Percentiles rank a stretch among this genome's conserved stretches.
Conservation (phyloP, 176 grass and related monocot genomes). For the Oryza meridionalis region DNA sequence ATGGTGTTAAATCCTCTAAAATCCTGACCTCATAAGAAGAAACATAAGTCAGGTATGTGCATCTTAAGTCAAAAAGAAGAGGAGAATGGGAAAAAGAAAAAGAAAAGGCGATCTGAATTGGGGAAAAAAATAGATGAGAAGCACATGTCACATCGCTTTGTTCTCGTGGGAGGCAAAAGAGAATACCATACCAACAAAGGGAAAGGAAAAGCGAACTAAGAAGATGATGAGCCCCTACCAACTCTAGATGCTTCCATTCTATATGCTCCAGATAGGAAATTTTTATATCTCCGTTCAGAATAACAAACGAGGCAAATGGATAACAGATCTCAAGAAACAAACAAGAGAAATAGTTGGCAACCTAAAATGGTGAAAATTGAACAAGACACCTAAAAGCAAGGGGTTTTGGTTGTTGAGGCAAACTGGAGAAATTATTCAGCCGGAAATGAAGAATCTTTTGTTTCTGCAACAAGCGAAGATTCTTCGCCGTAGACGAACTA, state of each 20-base stretch:
- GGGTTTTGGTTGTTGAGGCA: not conserved
- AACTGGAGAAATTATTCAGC: not conserved
- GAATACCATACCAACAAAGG: not conserved
- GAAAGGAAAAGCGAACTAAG: not conserved
- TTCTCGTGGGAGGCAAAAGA: constrained; percentile 5
- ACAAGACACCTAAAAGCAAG: not conserved
- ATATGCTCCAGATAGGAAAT: not conserved
- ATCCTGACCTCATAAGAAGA: not conserved
- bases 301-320: not conserved
- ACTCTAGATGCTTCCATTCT: not conserved
- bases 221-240: not conserved
- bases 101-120: not conserved
- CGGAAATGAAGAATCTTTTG: not conserved
- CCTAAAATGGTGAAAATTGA: not conserved
- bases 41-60: not conserved
- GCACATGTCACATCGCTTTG: constrained; percentile 29
- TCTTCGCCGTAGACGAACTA: not conserved
- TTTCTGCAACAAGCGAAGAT: not conserved
- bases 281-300: not conserved
- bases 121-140: not conserved
- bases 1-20: not conserved
- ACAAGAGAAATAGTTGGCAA: not conserved
- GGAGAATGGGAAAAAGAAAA: not conserved
- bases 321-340: constrained; percentile 48
- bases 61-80: not conserved